Evolutionary conservation across 1,284 basidiomycete species (phyloP), one percentile per base, ranked within the genome.

Genomic region (Wallemia mellicola): DNA sequence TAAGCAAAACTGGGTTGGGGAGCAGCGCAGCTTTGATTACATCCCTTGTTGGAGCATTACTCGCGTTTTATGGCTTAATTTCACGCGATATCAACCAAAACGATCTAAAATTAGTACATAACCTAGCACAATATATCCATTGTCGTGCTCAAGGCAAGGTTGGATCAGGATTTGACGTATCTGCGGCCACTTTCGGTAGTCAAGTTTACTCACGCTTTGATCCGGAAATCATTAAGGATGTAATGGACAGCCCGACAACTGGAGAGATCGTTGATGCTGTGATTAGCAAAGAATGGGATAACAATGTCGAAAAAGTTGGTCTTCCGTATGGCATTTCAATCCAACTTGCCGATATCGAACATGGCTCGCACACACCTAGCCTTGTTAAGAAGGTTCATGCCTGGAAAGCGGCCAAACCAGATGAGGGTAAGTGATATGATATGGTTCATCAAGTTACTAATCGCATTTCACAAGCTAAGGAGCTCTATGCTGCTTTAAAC

Each of bases 71-170:
- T 61, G 72, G 72, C 38, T 75, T 81, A 57, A 78, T 87, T 63
- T 70, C 60, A 61, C 5, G 65, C 66, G 28, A 26, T 48, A 5
- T 57, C 62, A 61, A 60, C 58, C 71, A 71, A 64, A 70, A 73
- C 17, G 78, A 76, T 1, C 72, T 78, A 60, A 70, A 72, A 24
- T 73, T 87, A 19, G 80, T 87, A 0, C 94, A 99, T 71, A 91
- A 94, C 66, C 75, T 86, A n/a, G 81, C 92, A 0, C 94, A 99
- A 69, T 91, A 84, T 65, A 80, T 88, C 2, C 94, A 99, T 69
- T 96, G 91, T 66, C 75, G 89, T 27, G 94, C 94, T 0, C 94
- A 99, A 71, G 94, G 94, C 55, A 99, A 99, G 70, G 81, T 99
- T 17, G 94, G 94, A 32, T 87, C 83, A 64, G 94, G 94, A 0